A percentile compares a stretch with the other conserved stretches of the same genome.
phyloP scores from a whole-genome alignment of 2,329 filamentous ascomycete species.

The Tolypocladium guangdongense region DNA sequence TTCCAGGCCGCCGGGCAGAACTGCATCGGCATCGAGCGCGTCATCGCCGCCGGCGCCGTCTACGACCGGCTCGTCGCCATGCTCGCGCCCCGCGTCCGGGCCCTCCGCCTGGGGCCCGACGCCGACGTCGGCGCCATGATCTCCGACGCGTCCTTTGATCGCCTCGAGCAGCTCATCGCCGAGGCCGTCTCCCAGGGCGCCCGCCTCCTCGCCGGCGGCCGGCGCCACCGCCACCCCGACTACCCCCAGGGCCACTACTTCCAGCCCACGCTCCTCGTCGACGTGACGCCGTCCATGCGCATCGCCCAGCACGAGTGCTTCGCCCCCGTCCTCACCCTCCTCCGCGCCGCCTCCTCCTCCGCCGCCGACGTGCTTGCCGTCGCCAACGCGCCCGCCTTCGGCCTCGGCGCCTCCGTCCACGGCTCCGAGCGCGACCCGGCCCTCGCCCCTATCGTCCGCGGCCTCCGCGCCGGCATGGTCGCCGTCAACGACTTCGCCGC shows the following conservation, averaged over 20 bases:
- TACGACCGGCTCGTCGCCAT: slow-evolving; percentile 63
- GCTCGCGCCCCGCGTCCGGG: slow-evolving; percentile 62
- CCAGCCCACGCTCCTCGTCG: slow-evolving; percentile 76
- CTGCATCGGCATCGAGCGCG: slow-evolving; percentile 92
- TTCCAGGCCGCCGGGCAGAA: slow-evolving; percentile 97
- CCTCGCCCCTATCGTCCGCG: slow-evolving; percentile 52
- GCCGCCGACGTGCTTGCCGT: slow-evolving; percentile 57
- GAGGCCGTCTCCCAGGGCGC: slow-evolving; percentile 74
- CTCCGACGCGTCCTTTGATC: slow-evolving; percentile 62
- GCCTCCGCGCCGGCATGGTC: slow-evolving; percentile 78
- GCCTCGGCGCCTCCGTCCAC: slow-evolving; percentile 82
- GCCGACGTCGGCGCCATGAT: slow-evolving; percentile 87
- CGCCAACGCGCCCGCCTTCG: slow-evolving; percentile 77
- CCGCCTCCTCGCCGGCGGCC: slow-evolving; percentile 69
- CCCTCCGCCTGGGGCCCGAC: slow-evolving; percentile 63
- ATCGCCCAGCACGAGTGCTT: slow-evolving; percentile 91
- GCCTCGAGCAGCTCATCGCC: slow-evolving; percentile 64
- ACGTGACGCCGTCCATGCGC: slow-evolving; percentile 75
- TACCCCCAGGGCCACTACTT: slow-evolving; percentile 85
- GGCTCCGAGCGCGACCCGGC: slow-evolving; percentile 52
- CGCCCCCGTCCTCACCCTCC: slow-evolving; percentile 77
- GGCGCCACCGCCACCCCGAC: slow-evolving; percentile 57
- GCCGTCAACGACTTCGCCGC: slow-evolving; percentile 91
- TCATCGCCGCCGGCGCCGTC: slow-evolving; percentile 67
- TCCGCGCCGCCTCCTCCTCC: slow-evolving; percentile 56